phyloP scores from a whole-genome alignment of 805 yeast species.

The Candida arabinofermentans region DNA sequence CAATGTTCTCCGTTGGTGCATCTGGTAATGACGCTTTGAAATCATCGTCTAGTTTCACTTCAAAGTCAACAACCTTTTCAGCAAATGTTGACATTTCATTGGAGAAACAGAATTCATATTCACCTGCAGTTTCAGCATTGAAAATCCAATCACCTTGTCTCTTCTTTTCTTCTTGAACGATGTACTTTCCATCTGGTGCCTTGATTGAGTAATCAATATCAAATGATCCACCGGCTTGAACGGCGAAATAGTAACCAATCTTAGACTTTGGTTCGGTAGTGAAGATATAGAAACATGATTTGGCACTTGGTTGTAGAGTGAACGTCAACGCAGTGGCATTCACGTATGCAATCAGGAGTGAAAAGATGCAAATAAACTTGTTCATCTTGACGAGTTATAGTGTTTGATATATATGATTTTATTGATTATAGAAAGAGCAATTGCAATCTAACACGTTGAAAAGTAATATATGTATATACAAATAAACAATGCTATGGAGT shows the following conservation, averaged over 20 bases:
- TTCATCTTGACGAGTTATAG: too few relatives aligned
- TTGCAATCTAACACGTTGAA: too few relatives aligned
- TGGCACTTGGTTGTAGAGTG: slow-evolving; percentile 69
- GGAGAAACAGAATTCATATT: slow-evolving; percentile 82
- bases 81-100: slow-evolving; percentile 79
- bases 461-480: too few relatives aligned
- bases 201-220: slow-evolving; percentile 69
- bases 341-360: slow-evolving; percentile 13
- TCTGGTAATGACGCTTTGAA: slow-evolving; percentile 63
- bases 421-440: not conserved
- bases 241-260: slow-evolving; percentile 78
- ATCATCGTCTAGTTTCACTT: slow-evolving; percentile 54
- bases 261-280: slow-evolving; percentile 56
- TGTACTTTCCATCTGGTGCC: slow-evolving; percentile 52
- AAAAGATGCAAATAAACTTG: slow-evolving; percentile 6
- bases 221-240: slow-evolving; percentile 73
- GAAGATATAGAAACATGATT: slow-evolving; percentile 66
- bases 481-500: too few relatives aligned
- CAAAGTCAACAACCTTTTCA: slow-evolving; percentile 82
- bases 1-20: slow-evolving; percentile 49
- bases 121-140: slow-evolving; percentile 63
- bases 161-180: slow-evolving; percentile 54
- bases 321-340: slow-evolving; percentile 64
- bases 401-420: not conserved
- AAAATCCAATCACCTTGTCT: slow-evolving; percentile 80